phyloP scores from a whole-genome alignment of 768 basidiomycete species.

The Peribolospora kevripleyi region DNA sequence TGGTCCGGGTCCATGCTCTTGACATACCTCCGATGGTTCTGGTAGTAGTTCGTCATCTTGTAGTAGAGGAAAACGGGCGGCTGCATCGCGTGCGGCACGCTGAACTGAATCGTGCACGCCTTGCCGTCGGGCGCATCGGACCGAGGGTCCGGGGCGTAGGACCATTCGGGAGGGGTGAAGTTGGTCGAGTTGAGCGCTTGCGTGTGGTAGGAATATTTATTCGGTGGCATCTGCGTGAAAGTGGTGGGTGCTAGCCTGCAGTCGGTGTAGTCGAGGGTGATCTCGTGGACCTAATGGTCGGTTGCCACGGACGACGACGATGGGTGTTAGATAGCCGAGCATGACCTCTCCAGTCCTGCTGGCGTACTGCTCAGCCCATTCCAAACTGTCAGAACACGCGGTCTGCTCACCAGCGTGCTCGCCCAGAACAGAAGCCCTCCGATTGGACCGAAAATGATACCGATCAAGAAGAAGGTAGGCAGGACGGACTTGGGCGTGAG shows the following conservation, averaged over 20 bases:
- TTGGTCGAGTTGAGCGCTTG: constrained; percentile 32
- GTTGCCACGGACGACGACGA: too few relatives aligned
- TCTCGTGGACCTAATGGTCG: constrained; percentile 51
- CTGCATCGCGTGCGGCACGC: constrained; percentile 49
- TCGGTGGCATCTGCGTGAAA: constrained; percentile 32
- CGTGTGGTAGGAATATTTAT: constrained; percentile 33
- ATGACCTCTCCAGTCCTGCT: too few relatives aligned
- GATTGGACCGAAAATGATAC: constrained; percentile 82
- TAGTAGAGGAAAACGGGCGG: constrained; percentile 76
- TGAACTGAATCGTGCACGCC: constrained; percentile 59
- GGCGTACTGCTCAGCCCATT: too few relatives aligned
- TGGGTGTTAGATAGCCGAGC: too few relatives aligned
- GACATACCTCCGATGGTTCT: constrained; percentile 95
- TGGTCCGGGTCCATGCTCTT: constrained; percentile 68
- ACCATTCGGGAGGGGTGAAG: constrained; percentile 16
- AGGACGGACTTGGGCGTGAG: constrained; percentile 92
- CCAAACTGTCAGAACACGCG: too few relatives aligned
- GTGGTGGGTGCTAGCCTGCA: constrained; percentile 43
- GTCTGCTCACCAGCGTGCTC: constrained; percentile 30
- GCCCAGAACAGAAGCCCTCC: constrained; percentile 81
- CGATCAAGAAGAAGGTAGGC: constrained; percentile 84
- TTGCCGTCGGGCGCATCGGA: constrained; percentile 26
- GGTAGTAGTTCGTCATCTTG: constrained; percentile 83
- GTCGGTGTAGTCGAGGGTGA: constrained; percentile 81
- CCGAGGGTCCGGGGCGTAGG: constrained; percentile 25